These are phyloP conservation scores for Colletotrichum tofieldiae DNA, from an alignment of 2,329 filamentous ascomycete genomes.

Conservation along the genomic window DNA sequence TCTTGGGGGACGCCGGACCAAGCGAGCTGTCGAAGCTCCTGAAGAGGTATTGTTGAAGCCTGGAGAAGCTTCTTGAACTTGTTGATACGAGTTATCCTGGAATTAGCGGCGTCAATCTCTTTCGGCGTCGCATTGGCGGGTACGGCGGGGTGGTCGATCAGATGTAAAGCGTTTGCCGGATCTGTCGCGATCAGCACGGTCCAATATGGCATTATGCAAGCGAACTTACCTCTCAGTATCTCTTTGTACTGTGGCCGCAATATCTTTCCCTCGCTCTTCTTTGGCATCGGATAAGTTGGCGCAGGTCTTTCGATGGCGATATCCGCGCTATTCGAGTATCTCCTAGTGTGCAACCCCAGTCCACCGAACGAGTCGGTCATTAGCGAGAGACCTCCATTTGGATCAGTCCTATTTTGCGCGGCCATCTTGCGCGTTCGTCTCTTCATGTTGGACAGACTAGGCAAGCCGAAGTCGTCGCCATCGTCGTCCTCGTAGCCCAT, in stretches of 20 bases:
- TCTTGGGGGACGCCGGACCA: conserved; percentile 97
- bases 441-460: conserved; percentile 93
- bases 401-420: conserved; percentile 56
- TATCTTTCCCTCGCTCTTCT: conserved; percentile 95
- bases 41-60: conserved; percentile 87
- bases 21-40: conserved; percentile 86
- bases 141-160: conserved; percentile 89
- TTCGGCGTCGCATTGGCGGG: conserved; percentile 83
- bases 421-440: conserved; percentile 74
- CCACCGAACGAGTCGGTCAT: conserved; percentile 55
- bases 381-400: conserved; percentile 52
- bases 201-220: neutral
- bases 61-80: conserved; percentile 98
- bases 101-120: conserved; percentile 88
- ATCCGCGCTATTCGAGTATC: conserved; percentile 89
- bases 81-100: conserved; percentile 93
- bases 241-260: conserved; percentile 98
- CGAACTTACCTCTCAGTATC: conserved; percentile 77
- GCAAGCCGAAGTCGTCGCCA: conserved; percentile 95
- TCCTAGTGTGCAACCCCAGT: conserved; percentile 60
- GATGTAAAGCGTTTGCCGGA: conserved; percentile 93
- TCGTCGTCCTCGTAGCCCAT: conserved; percentile 87
- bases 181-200: conserved; percentile 58
- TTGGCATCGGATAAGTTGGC: conserved; percentile 87
- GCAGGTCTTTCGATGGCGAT: conserved; percentile 92